These are phyloP conservation scores for Metarhizium anisopliae DNA, from an alignment of 2,329 filamentous ascomycete species.

Conservation along the genomic window DNA sequence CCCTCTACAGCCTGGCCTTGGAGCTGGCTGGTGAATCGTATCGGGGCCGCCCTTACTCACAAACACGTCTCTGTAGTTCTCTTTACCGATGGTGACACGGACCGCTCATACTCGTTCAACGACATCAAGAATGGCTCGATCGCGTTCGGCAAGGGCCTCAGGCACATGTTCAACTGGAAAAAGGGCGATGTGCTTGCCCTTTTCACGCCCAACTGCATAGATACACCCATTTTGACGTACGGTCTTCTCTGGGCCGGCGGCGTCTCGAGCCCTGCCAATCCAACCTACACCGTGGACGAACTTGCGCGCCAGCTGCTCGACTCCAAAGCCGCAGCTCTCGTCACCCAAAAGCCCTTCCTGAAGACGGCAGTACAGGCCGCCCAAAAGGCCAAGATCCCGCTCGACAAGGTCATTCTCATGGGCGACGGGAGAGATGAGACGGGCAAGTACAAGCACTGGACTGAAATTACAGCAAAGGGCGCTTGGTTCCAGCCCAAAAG, in stretches of 20 bases:
- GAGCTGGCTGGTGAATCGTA: background rate
- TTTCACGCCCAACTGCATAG: slow-evolving; percentile 79
- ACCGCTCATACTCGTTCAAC: slow-evolving; percentile 58
- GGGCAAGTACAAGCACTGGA: slow-evolving; percentile 58
- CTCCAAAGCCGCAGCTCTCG: slow-evolving; percentile 62
- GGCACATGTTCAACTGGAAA: slow-evolving; percentile 65
- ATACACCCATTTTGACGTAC: slow-evolving; percentile 68
- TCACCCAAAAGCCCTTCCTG: slow-evolving; percentile 63
- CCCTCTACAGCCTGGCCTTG: slow-evolving; percentile 2
- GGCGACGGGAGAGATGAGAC: slow-evolving; percentile 57
- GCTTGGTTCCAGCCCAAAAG: slow-evolving; percentile 43
- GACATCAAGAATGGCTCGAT: slow-evolving; percentile 56
- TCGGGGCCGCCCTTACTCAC: too few relatives aligned
- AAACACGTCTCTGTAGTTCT: slow-evolving; percentile 46
- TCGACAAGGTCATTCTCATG: slow-evolving; percentile 66
- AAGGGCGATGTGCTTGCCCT: slow-evolving; percentile 77
- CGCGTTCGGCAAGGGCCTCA: slow-evolving; percentile 74
- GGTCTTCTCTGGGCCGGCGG: slow-evolving; percentile 79
- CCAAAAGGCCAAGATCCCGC: slow-evolving; percentile 57
- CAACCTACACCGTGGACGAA: slow-evolving; percentile 76
- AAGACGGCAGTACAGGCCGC: slow-evolving; percentile 59
- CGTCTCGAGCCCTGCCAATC: slow-evolving; percentile 76
- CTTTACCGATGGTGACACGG: slow-evolving; percentile 66
- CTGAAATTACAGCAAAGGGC: slow-evolving; percentile 54
- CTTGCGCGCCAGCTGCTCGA: slow-evolving; percentile 78